Base-by-base conservation (phyloP, 108 stramenopile species). In the Skeletonema tropicum region DNA sequence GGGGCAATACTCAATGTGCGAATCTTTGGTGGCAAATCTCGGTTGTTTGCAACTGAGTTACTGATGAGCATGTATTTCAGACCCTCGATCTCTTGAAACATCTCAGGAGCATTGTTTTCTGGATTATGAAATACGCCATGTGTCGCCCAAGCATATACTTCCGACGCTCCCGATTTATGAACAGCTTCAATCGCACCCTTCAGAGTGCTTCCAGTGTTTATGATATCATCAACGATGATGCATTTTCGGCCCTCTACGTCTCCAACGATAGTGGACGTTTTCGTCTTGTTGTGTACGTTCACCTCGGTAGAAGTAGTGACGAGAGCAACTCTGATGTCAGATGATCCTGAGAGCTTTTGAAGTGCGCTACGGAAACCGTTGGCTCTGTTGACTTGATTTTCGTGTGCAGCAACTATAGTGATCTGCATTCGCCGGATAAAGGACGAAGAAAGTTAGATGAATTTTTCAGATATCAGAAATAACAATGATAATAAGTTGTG, bases 221-320 rank as follows among this genome's bases (percentile, higher is more conserved):
- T 85, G 59, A 96, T 92, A 74, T 96, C 95, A 73, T 96, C 95
- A 49, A 96, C 68, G 70, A 96, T 77, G 64, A 96, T 94, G 68
- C 92, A 93, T 31, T 89, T 91, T 36, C 89, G 90, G 31, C 88
- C 90, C 30, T 76, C 31, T 2, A 96, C 92, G 60, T 94, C 87
- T 13, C 95, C 95, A 31, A 96, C 62, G 17, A 84, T 38, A 17
- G 74, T 49, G 6, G 79, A 57, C 23, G 60, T 64, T 25, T 74
- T 64, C 6, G 73, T 64, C 35, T 66, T 80, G 25, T 66, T 73
- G 60, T 74, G 46, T 1, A 45, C 67, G 1, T 69, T 69, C 57
- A 80, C 59, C 1, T 39, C 70, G 3, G 64, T 67, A 14, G 73
- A 60, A 58, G 90, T 92, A 52, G 88, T 86, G 32, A 96, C 84